Evolutionary conservation across 2,329 filamentous ascomycete species (phyloP).

Genomic region (Purpureocillium takamizusanense): DNA sequence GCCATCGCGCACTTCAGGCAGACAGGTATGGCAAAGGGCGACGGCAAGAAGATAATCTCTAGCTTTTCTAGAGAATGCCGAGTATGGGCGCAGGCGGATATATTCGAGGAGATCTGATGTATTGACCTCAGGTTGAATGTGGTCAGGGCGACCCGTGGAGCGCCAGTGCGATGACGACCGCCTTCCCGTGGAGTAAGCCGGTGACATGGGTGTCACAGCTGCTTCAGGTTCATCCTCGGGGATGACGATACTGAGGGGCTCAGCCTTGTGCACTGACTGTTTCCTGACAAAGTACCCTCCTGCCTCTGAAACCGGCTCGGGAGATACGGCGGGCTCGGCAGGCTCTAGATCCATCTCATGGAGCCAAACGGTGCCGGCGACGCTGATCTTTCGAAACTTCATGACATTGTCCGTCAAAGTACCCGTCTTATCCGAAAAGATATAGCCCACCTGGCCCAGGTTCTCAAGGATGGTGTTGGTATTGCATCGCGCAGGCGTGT

Average conservation of each 20-base stretch:
- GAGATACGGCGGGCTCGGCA: conserved; percentile 11
- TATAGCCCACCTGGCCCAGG: conserved; percentile 78
- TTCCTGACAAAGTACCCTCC: conserved; percentile 9
- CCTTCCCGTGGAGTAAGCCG: conserved; percentile 22
- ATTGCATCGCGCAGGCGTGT: conserved; percentile 82
- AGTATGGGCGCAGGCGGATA: conserved; percentile 65
- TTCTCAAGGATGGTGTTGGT: conserved; percentile 96
- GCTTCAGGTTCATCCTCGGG: conserved; percentile 17
- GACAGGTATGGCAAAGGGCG: conserved; percentile 82
- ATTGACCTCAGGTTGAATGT: conserved; percentile 45
- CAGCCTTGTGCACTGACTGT: conserved; percentile 17
- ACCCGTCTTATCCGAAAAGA: conserved; percentile 92
- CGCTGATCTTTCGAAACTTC: conserved; percentile 88
- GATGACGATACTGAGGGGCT: conserved; percentile 18
- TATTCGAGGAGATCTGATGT: conserved; percentile 73
- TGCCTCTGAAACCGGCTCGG: conserved; percentile 1
- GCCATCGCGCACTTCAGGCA: conserved; percentile 68
- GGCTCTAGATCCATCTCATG: conserved; percentile 64
- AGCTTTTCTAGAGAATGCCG: conserved; percentile 68
- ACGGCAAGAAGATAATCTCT: conserved; percentile 77
- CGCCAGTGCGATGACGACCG: conserved; percentile 42
- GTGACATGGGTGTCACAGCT: conserved; percentile 15
- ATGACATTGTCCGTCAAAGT: conserved; percentile 92
- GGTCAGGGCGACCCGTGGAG: conserved; percentile 37
- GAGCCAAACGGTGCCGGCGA: conserved; percentile 82